These are phyloP conservation scores for Ustilago nuda DNA, from an alignment of 1,284 basidiomycete genomes.

Conservation along the genomic window DNA sequence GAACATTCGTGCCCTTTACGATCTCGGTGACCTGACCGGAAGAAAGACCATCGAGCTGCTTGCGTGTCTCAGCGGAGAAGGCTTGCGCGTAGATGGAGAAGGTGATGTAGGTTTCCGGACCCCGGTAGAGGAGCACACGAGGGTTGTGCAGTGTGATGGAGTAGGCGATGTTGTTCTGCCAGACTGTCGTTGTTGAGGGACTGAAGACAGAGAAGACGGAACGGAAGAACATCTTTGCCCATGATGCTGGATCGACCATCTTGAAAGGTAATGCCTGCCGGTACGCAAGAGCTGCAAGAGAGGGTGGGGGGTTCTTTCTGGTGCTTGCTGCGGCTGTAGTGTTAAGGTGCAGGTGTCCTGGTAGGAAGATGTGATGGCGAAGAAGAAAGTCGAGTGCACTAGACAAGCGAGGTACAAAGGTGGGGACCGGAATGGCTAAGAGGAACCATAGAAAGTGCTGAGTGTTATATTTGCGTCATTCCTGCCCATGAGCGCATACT, in stretches of 20 bases:
- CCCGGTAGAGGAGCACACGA: constrained; percentile 55
- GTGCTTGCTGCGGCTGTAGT: no score
- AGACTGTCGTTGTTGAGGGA: constrained; percentile 42
- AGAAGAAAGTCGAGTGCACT: no score
- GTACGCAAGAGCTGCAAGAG: no score
- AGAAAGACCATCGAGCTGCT: constrained; percentile 31
- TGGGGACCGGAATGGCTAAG: no score
- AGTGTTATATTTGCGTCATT: constrained; percentile 12
- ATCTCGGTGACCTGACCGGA: constrained; percentile 17
- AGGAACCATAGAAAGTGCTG: not conserved
- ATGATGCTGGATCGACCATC: constrained; percentile 47
- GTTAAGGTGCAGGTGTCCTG: not conserved
- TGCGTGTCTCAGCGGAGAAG: constrained; percentile 41
- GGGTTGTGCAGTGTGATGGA: constrained; percentile 55
- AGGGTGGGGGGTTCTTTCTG: no score
- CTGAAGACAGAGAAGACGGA: constrained; percentile 46
- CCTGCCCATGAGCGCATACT: constrained; percentile 11
- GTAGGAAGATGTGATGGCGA: not conserved
- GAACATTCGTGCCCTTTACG: constrained; percentile 40
- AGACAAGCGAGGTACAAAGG: no score
- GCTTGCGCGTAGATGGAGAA: constrained; percentile 51
- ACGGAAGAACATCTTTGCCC: constrained; percentile 46
- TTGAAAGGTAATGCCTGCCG: not conserved
- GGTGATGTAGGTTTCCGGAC: constrained; percentile 56
- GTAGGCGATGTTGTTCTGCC: constrained; percentile 49